Conservation (phyloP, 495 filamentous ascomycete genomes). For the Hyaloscypha bicolor region DNA sequence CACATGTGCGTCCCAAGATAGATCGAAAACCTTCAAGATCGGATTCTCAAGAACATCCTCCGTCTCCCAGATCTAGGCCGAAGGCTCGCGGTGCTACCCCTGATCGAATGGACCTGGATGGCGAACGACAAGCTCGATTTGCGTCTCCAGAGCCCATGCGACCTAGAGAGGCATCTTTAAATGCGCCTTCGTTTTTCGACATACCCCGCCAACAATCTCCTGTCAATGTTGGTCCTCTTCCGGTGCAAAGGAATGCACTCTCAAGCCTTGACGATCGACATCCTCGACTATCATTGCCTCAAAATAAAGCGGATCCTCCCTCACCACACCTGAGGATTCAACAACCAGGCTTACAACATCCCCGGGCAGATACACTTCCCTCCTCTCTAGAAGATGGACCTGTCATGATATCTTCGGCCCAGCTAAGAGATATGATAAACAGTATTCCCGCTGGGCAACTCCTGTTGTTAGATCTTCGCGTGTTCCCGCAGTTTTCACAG, state of each 20-base stretch:
- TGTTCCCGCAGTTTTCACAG: constrained; percentile 77
- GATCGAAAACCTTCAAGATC: constrained; percentile 23
- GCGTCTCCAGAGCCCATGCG: not conserved
- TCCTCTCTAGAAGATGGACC: constrained; percentile 49
- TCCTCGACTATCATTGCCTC: constrained; percentile 49
- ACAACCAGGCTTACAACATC: constrained; percentile 22
- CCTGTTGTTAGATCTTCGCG: constrained; percentile 85
- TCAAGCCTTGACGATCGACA: constrained; percentile 51
- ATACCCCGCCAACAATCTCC: constrained; percentile 42
- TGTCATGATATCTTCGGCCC: constrained; percentile 61
- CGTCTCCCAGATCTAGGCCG: constrained; percentile 25
- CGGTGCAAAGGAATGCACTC: constrained; percentile 30
- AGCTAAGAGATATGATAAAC: constrained; percentile 69
- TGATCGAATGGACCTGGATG: constrained; percentile 27
- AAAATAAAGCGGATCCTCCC: constrained; percentile 28
- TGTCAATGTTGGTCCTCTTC: constrained; percentile 36
- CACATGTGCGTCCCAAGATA: constrained; percentile 14
- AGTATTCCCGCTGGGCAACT: constrained; percentile 53
- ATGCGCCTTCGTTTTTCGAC: constrained; percentile 38
- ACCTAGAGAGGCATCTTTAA: not conserved
- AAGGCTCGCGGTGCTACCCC: constrained; percentile 15
- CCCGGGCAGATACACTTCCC: constrained; percentile 62
- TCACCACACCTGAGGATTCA: constrained; percentile 22
- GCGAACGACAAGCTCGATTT: not conserved
- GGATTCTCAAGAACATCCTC: constrained; percentile 22